phyloP scores from a whole-genome alignment of 1,284 basidiomycete genomes.

The Microbotryum lychnidis-dioicae region DNA sequence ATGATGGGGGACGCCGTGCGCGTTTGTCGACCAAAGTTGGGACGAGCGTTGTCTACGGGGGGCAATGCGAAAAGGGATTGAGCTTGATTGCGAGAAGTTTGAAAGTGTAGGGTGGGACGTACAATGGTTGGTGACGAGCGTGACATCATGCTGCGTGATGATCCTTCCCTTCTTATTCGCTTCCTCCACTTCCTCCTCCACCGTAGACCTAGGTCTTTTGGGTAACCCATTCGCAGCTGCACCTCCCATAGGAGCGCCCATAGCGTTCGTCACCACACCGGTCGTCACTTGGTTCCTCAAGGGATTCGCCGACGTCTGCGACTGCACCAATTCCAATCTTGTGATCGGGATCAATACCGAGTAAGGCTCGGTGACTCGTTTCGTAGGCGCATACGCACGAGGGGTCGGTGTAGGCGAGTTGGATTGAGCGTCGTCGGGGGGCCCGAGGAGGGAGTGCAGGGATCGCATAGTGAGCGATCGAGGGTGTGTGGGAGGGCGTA shows the following conservation, averaged over 20 bases:
- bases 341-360: constrained; percentile 28
- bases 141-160: constrained; percentile 4
- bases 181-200: neutral
- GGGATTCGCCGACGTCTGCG: constrained; percentile 15
- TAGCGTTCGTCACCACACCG: neutral
- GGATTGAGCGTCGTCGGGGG: neutral
- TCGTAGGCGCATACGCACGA: constrained; percentile 15
- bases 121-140: constrained; percentile 27
- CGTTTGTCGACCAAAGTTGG: constrained; percentile 76
- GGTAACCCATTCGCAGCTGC: constrained; percentile 2
- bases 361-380: constrained; percentile 12
- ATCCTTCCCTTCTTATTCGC: constrained; percentile 6
- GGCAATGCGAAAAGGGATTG: neutral
- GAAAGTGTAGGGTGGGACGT: neutral
- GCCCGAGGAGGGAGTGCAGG: constrained; percentile 11
- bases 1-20: constrained; percentile 91
- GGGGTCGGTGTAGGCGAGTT: neutral
- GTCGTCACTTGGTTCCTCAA: constrained; percentile 4
- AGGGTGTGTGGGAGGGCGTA: too few species aligned
- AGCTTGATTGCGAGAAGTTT: neutral
- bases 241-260: too few species aligned
- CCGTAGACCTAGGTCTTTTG: neutral
- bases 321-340: constrained; percentile 23
- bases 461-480: neutral
- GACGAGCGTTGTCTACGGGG: constrained; percentile 63